Conservation (phyloP, 2,329 filamentous ascomycete genomes). For the Neofusicoccum parvum region DNA sequence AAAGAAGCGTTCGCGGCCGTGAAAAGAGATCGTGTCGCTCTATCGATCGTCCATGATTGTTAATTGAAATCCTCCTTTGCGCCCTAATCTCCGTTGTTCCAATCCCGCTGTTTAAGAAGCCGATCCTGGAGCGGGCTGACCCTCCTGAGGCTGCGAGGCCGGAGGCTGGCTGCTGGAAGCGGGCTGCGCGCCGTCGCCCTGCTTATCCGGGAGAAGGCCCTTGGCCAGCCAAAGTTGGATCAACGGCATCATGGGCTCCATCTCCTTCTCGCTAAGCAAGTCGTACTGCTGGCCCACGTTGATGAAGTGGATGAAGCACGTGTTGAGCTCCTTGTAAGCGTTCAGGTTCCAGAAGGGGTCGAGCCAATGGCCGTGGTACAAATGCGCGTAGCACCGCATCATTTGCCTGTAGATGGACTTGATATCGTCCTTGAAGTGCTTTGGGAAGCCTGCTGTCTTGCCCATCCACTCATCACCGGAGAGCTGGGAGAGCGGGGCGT, state of each 20-base stretch:
- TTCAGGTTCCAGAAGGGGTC: constrained; percentile 53
- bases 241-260: constrained; percentile 93
- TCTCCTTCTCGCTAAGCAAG: constrained; percentile 81
- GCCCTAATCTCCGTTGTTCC: neutral
- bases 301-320: constrained; percentile 57
- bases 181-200: neutral
- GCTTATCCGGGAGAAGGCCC: constrained; percentile 70
- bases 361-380: constrained; percentile 56
- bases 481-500: constrained; percentile 62
- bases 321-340: constrained; percentile 54
- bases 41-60: neutral
- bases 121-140: neutral
- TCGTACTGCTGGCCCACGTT: constrained; percentile 73
- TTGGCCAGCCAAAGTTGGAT: constrained; percentile 91
- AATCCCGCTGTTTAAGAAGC: neutral
- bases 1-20: constrained; percentile 6
- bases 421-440: constrained; percentile 68
- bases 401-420: constrained; percentile 65
- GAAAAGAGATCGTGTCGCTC: constrained; percentile 4
- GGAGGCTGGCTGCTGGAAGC: neutral
- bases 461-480: constrained; percentile 79
- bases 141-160: constrained; percentile 11
- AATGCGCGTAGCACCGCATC: constrained; percentile 57
- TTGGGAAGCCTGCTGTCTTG: constrained; percentile 74
- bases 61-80: neutral